Percentiles rank a stretch among this genome's conserved stretches.
phyloP scores from a whole-genome alignment of 1,284 basidiomycete genomes.

The Termitomyces sp. region DNA sequence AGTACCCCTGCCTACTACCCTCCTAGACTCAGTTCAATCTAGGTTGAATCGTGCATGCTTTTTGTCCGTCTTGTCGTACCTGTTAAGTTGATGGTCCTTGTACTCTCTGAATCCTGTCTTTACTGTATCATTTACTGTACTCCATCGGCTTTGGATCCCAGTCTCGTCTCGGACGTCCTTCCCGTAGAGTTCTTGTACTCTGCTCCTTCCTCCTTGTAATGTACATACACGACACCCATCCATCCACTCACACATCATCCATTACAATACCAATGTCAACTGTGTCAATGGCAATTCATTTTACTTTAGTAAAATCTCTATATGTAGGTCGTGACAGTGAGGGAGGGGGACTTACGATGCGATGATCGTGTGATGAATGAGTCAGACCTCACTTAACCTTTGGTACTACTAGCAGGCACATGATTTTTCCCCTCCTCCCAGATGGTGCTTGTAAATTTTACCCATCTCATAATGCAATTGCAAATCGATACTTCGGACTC shows the following conservation, averaged over 20 bases:
- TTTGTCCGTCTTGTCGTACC: not conserved
- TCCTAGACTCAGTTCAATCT: not conserved
- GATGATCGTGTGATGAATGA: no score
- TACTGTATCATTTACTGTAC: constrained; percentile 10
- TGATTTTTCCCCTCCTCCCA: no score
- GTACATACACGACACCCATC: not conserved
- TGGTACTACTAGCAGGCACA: no score
- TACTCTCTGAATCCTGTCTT: not conserved
- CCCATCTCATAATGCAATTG: no score
- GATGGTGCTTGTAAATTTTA: no score
- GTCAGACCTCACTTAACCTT: no score
- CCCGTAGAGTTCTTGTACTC: not conserved
- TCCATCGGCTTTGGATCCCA: not conserved
- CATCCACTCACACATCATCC: not conserved
- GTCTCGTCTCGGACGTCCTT: not conserved
- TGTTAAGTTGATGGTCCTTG: not conserved
- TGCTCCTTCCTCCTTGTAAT: not conserved
- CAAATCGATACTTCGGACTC: no score
- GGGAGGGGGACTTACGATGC: no score
- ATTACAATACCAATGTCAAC: not conserved
- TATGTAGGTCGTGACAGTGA: not conserved
- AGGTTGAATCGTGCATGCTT: not conserved
- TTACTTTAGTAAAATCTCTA: not conserved
- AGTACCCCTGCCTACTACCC: not conserved
- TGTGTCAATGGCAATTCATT: not conserved